A percentile compares a stretch with the other conserved stretches of the same genome.
These are phyloP conservation scores for Boletus pseudopeckii DNA, from an alignment of 768 basidiomycete genomes.

Conservation along the genomic window DNA sequence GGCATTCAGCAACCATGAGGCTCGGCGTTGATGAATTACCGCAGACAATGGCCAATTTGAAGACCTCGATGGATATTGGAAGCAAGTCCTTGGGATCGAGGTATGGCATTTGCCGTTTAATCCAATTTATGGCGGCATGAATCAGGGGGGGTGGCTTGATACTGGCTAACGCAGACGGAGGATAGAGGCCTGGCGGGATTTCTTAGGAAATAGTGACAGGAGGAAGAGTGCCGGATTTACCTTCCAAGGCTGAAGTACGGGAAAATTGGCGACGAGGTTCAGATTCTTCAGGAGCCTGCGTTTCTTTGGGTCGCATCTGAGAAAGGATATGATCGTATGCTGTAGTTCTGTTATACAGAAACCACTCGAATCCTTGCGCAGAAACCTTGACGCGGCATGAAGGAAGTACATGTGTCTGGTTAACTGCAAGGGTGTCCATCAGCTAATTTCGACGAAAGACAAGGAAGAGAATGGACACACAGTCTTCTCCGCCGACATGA, in stretches of 20 bases:
- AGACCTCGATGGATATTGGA: conserved; percentile 77
- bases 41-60: conserved; percentile 75
- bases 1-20: conserved; percentile 79
- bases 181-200: conserved; percentile 17
- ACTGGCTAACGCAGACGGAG: conserved; percentile 25
- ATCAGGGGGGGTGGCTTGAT: conserved; percentile 34
- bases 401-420: conserved; percentile 36
- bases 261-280: conserved; percentile 38
- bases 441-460: neutral
- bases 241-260: conserved; percentile 39
- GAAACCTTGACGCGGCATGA: conserved; percentile 81
- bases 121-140: conserved; percentile 45
- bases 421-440: conserved; percentile 28
- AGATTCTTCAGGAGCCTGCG: conserved; percentile 14
- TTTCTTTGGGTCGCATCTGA: conserved; percentile 52
- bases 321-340: conserved; percentile 86
- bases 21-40: conserved; percentile 86
- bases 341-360: conserved; percentile 85
- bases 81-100: conserved; percentile 81
- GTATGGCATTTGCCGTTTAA: conserved; percentile 61
- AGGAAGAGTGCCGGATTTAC: conserved; percentile 21
- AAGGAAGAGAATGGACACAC: conserved; percentile 37
- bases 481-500: conserved; percentile 47
- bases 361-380: conserved; percentile 87
- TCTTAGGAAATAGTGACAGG: neutral